A percentile compares a stretch with the other conserved stretches of the same genome.
phyloP scores from a whole-genome alignment of 129 eudicot genomes.

The Mikania micrantha region DNA sequence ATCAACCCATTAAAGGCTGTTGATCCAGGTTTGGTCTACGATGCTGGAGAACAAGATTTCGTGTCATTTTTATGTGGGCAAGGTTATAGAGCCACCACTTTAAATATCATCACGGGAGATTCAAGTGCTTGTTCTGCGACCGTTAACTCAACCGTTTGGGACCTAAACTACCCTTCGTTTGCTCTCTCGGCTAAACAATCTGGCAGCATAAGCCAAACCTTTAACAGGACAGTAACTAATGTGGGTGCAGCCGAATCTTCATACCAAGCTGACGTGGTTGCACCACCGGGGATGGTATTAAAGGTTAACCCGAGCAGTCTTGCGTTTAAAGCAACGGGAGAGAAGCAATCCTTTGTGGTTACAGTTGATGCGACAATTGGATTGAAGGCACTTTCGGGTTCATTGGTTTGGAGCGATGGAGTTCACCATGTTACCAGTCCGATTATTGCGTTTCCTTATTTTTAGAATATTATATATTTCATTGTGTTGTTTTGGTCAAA shows the following conservation, averaged over 20 bases:
- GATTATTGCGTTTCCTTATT: constrained; percentile 32
- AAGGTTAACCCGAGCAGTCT: constrained; percentile 30
- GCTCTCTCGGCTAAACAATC: constrained; percentile 14
- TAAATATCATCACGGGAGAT: no score
- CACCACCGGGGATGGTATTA: constrained; percentile 31
- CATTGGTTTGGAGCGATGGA: constrained; percentile 64
- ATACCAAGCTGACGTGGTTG: constrained; percentile 23
- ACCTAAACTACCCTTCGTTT: no score
- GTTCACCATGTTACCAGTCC: constrained; percentile 51
- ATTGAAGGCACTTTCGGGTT: constrained; percentile 25
- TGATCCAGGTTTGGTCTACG: constrained; percentile 48
- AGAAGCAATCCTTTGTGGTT: constrained; percentile 37
- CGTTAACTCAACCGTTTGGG: no score
- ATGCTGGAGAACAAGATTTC: constrained; percentile 27
- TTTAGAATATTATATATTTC: not conserved
- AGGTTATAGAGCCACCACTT: no score
- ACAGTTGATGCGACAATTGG: constrained; percentile 35
- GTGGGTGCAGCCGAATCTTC: constrained; percentile 37
- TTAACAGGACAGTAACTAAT: constrained; percentile 42
- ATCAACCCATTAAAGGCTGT: constrained; percentile 32
- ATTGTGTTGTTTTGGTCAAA: constrained; percentile 9
- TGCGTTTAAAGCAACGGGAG: constrained; percentile 25
- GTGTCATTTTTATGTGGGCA: no score
- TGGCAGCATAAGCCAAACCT: constrained; percentile 13
- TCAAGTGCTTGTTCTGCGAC: no score